Conservation (phyloP, 345 rosid species). For the rapeseed (Brassica napus) region DNA sequence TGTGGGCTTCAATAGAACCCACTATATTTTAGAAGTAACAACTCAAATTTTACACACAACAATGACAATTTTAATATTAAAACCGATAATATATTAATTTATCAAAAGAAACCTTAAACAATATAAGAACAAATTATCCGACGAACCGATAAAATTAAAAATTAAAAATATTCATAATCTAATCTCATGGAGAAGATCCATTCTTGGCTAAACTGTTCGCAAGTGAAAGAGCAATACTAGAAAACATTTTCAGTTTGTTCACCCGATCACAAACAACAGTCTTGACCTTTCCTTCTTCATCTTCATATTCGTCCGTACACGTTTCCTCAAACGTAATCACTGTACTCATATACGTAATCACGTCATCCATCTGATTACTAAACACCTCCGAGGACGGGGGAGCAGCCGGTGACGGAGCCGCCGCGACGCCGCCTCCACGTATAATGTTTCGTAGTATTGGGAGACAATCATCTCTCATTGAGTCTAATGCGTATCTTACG, state of each 20-base stretch:
- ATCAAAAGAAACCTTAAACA: background rate
- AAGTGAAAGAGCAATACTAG: conserved; percentile 79
- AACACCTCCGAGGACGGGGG: conserved; percentile 43
- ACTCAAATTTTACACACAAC: background rate
- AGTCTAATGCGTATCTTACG: conserved; percentile 79
- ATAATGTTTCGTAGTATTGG: conserved; percentile 62
- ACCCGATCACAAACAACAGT: conserved; percentile 47
- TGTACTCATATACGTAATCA: conserved; percentile 89
- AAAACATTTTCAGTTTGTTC: conserved; percentile 55
- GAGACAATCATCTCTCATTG: conserved; percentile 79
- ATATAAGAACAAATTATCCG: background rate
- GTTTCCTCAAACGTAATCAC: conserved; percentile 86
- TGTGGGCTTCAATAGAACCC: no score
- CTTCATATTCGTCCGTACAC: conserved; percentile 77
- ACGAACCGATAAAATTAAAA: background rate
- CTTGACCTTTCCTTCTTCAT: conserved; percentile 47
- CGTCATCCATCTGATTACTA: conserved; percentile 71
- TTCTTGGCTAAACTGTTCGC: conserved; percentile 39
- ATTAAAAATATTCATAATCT: background rate
- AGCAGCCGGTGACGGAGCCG: conserved; percentile 27
- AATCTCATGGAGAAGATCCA: conserved; percentile 31
- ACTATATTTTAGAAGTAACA: background rate
- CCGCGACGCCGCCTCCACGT: background rate
- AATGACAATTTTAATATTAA: background rate
- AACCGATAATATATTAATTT: background rate